These are phyloP conservation scores for Diaporthe citri DNA, from an alignment of 2,329 filamentous ascomycete species.

Conservation along the genomic window DNA sequence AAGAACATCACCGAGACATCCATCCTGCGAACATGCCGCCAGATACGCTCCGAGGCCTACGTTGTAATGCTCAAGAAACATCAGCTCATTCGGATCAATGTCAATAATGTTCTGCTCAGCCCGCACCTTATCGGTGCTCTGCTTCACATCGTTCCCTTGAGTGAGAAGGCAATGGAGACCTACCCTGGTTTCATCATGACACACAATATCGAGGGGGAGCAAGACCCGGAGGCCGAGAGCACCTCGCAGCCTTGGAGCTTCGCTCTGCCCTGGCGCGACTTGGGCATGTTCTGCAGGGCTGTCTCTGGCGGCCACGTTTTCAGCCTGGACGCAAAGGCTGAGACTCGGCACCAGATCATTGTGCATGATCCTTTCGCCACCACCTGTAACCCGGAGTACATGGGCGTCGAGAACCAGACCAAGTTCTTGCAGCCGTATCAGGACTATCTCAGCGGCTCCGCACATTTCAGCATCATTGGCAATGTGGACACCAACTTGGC, in stretches of 20 bases:
- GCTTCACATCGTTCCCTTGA: not conserved
- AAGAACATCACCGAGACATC: not conserved
- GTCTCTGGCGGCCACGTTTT: not conserved
- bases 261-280: not conserved
- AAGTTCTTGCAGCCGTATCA: not conserved
- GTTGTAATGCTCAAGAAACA: conserved; percentile 7
- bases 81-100: not conserved
- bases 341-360: not conserved
- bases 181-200: conserved; percentile 19
- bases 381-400: not conserved
- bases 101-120: not conserved
- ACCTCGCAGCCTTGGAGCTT: not conserved
- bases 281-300: conserved; percentile 10
- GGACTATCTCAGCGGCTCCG: not conserved
- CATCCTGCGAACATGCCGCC: not conserved
- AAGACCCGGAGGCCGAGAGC: not conserved
- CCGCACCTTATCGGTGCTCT: not conserved
- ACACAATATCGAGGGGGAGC: conserved; percentile 6
- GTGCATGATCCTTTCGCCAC: not conserved
- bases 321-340: not conserved
- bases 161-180: not conserved
- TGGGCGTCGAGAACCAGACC: not conserved
- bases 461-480: not conserved
- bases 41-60: not conserved
- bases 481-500: not conserved